A percentile compares a stretch with the other conserved stretches of the same genome.
phyloP scores from a whole-genome alignment of 2,329 filamentous ascomycete genomes.

The Thielaviopsis punctulata region DNA sequence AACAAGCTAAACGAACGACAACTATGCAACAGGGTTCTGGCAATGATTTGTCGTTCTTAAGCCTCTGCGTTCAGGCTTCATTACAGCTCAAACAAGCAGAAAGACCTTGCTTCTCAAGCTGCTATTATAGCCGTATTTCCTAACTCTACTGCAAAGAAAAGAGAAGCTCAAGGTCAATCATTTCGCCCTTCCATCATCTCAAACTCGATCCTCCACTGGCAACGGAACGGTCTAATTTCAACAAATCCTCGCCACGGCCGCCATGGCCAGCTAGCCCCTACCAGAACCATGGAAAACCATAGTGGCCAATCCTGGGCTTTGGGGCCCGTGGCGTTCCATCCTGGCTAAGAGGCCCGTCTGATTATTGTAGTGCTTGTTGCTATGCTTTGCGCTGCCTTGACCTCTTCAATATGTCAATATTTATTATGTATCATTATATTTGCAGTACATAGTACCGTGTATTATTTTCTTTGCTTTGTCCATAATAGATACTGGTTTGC shows the following conservation, averaged over 20 bases:
- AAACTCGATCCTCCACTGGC: conserved; percentile 1
- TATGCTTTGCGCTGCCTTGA: neutral
- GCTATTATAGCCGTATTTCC: neutral
- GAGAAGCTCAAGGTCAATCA: neutral
- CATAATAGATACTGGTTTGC: too few species aligned
- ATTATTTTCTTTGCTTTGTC: too few species aligned
- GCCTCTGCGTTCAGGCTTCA: neutral
- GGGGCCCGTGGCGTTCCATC: neutral
- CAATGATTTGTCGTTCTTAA: too few species aligned
- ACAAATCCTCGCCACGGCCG: neutral
- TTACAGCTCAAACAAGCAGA: neutral
- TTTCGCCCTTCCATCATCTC: neutral
- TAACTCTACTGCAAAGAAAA: neutral
- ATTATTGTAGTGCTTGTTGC: neutral
- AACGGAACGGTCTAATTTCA: conserved; percentile 4
- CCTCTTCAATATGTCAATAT: neutral
- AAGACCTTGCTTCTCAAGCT: neutral
- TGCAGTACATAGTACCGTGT: neutral
- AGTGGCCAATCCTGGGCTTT: neutral
- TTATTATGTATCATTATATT: neutral
- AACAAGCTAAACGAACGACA: too few species aligned
- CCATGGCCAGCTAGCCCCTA: conserved; percentile 1
- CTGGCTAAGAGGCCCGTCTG: neutral
- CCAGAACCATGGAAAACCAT: neutral
- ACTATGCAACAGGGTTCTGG: too few species aligned